Percentiles rank a stretch among this genome's conserved stretches.
Conservation (phyloP, 768 basidiomycete genomes). For the Lactarius sanguifluus region DNA sequence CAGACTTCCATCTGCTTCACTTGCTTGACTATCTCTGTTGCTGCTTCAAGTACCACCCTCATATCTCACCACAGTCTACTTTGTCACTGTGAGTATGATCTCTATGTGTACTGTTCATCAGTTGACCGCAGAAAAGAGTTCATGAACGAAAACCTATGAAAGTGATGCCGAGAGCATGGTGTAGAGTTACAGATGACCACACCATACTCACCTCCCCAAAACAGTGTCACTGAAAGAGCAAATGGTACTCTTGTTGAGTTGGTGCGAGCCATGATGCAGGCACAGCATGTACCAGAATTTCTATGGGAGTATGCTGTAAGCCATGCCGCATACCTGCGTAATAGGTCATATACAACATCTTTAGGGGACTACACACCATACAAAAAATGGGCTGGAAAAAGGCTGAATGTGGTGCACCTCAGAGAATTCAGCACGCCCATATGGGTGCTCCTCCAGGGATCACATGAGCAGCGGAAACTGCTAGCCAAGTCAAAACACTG, state of each 20-base stretch:
- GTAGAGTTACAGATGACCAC: not conserved
- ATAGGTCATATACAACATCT: rapidly evolving
- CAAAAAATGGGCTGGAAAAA: not conserved
- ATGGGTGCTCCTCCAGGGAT: not conserved
- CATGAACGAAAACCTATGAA: rapidly evolving
- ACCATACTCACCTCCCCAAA: not conserved
- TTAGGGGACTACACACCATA: not conserved
- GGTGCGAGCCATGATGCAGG: not conserved
- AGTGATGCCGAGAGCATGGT: not conserved
- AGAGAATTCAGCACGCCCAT: not conserved
- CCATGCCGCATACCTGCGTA: not conserved
- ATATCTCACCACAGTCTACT: no score
- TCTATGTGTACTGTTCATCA: no score
- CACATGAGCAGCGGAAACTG: not conserved
- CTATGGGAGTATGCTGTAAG: not conserved
- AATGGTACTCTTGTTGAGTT: not conserved
- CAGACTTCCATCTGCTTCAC: no score
- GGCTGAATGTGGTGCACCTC: not conserved
- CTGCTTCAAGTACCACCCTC: no score
- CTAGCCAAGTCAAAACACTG: not conserved
- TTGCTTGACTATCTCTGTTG: no score
- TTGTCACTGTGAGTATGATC: no score
- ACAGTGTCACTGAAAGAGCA: not conserved
- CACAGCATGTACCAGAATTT: not conserved
- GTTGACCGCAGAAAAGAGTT: not conserved